Conservation (phyloP, 495 filamentous ascomycete species). For the Penicillium samsonianum region DNA sequence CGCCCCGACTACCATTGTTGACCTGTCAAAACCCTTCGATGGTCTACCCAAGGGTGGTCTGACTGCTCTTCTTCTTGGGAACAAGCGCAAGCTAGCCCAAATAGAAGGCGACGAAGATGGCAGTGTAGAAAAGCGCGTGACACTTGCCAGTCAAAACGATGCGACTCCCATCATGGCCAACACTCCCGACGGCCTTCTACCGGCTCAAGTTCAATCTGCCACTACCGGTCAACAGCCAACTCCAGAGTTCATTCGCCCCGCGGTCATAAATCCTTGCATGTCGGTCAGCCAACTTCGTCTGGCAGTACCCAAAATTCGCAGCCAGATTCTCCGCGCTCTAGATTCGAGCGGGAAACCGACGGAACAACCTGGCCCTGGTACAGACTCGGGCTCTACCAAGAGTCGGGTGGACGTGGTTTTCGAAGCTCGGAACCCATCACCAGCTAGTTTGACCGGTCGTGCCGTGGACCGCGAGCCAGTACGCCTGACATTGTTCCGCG, state of each 20-base stretch:
- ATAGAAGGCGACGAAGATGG: constrained; percentile 69
- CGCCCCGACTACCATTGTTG: constrained; percentile 79
- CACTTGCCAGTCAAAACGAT: constrained; percentile 58
- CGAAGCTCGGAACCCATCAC: constrained; percentile 70
- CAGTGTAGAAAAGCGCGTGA: constrained; percentile 62
- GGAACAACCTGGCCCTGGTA: constrained; percentile 45
- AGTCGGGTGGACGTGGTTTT: constrained; percentile 64
- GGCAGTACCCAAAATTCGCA: constrained; percentile 84
- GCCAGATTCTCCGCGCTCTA: constrained; percentile 64
- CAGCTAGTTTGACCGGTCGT: constrained; percentile 56
- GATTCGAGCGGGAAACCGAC: constrained; percentile 48
- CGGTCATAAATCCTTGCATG: constrained; percentile 77
- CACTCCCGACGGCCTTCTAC: constrained; percentile 72
- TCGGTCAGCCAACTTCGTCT: constrained; percentile 82
- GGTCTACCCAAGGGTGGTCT: constrained; percentile 90
- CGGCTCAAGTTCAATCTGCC: constrained; percentile 56
- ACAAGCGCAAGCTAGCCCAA: constrained; percentile 79
- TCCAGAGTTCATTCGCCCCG: constrained; percentile 85
- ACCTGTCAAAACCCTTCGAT: constrained; percentile 92
- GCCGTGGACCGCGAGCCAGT: constrained; percentile 73
- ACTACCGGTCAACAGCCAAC: constrained; percentile 66
- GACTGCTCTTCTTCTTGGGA: constrained; percentile 80
- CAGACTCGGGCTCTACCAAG: constrained; percentile 56
- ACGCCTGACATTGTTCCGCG: constrained; percentile 74
- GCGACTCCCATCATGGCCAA: constrained; percentile 74